phyloP scores from a whole-genome alignment of 2,329 filamentous ascomycete genomes.

The Microcera coccophila region DNA sequence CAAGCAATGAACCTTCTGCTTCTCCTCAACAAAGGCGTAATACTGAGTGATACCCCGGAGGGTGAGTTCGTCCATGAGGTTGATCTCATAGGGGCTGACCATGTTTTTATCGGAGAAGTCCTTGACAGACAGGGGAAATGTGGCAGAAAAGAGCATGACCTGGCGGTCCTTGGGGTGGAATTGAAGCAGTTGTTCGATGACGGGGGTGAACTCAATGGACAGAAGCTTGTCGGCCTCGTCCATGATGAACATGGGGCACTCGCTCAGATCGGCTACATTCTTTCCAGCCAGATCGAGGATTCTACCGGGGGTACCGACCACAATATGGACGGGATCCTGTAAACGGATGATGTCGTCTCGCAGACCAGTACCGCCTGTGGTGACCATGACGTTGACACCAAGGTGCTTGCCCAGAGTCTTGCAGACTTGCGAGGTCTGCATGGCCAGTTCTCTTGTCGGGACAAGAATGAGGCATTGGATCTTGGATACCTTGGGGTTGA shows the following conservation, averaged over 20 bases:
- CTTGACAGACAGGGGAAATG: constrained; percentile 95
- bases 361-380: constrained; percentile 89
- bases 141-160: constrained; percentile 99
- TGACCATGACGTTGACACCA: constrained; percentile 98
- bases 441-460: constrained; percentile 90
- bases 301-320: constrained; percentile 93
- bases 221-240: constrained; percentile 98
- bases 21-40: constrained; percentile 98
- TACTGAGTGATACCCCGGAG: constrained; percentile 98
- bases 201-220: constrained; percentile 92
- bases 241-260: constrained; percentile 98
- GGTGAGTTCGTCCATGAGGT: constrained; percentile 98
- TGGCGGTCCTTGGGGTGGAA: constrained; percentile 97
- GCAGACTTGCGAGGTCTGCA: constrained; percentile 98
- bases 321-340: constrained; percentile 91
- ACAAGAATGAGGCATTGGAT: constrained; percentile 96
- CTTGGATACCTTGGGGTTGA: constrained; percentile 95
- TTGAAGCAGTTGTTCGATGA: constrained; percentile 90
- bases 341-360: constrained; percentile 96
- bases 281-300: constrained; percentile 96
- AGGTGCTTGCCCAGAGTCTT: constrained; percentile 97
- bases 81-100: constrained; percentile 94
- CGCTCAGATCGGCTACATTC: constrained; percentile 90
- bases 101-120: constrained; percentile 98
- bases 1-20: constrained; percentile 97